Conservation (phyloP, 2,329 filamentous ascomycete species). For the Venturia asperata region DNA sequence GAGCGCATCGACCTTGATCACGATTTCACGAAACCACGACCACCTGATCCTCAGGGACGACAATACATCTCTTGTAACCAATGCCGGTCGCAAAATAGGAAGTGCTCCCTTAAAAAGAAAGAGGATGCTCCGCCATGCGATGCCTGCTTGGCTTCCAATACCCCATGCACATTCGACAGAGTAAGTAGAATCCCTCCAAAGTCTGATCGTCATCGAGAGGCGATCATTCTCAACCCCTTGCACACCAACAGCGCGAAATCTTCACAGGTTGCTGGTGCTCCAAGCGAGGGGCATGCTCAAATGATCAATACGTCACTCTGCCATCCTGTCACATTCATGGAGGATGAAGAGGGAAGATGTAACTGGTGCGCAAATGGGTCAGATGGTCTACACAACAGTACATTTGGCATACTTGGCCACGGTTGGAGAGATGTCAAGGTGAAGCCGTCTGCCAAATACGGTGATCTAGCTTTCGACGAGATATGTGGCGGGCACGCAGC, state of each 20-base stretch:
- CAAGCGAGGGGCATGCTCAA: not conserved
- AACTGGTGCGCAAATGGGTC: constrained; percentile 5
- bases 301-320: constrained; percentile 9
- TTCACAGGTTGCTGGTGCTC: not conserved
- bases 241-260: not conserved
- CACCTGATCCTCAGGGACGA: not conserved
- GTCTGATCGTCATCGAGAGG: not conserved
- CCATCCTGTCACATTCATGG: constrained; percentile 7
- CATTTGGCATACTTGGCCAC: constrained; percentile 10
- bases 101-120: constrained; percentile 5
- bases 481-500: constrained; percentile 1
- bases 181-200: not conserved
- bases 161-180: constrained; percentile 6
- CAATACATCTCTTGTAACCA: not conserved
- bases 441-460: not conserved
- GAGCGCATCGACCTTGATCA: constrained; percentile 8
- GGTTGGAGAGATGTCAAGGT: constrained; percentile 1
- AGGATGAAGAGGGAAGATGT: not conserved
- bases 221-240: not conserved
- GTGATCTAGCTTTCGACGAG: not conserved
- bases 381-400: constrained; percentile 9
- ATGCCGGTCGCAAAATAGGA: constrained; percentile 1
- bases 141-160: constrained; percentile 1
- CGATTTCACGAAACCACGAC: not conserved
- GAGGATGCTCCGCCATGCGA: constrained; percentile 14